phyloP scores from a whole-genome alignment of 2,329 filamentous ascomycete species.

The Calonectria montana region DNA sequence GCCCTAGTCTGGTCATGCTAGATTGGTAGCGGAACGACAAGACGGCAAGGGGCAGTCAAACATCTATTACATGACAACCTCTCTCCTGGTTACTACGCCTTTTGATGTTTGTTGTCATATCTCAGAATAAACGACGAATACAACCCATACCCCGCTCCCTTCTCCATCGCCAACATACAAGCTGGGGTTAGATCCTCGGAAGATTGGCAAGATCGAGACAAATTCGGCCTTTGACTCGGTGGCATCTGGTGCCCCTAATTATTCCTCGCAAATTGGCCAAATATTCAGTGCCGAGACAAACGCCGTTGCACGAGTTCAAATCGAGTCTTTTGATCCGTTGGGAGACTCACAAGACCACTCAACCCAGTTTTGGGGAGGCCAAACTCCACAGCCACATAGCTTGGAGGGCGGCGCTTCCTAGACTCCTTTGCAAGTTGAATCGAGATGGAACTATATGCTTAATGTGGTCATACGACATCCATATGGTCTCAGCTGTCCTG shows the following conservation, averaged over 20 bases:
- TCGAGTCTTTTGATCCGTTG: background rate
- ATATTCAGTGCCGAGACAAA: conserved; percentile 13
- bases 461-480: conserved; percentile 16
- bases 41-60: background rate
- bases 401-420: conserved; percentile 10
- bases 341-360: conserved; percentile 22
- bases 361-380: background rate
- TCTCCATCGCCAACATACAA: background rate
- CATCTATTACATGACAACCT: conserved; percentile 11
- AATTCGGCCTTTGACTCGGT: background rate
- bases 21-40: background rate
- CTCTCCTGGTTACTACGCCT: background rate
- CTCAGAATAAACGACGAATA: background rate
- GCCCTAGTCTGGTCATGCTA: background rate
- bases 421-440: background rate
- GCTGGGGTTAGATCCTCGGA: background rate
- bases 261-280: background rate
- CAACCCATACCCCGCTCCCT: background rate
- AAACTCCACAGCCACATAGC: conserved; percentile 11
- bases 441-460: conserved; percentile 16
- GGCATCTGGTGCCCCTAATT: background rate
- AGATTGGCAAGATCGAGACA: background rate
- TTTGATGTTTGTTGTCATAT: background rate
- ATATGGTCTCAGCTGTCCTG: conserved; percentile 2
- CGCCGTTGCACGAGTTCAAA: background rate